These are phyloP conservation scores for Saxophila tyrrhenica DNA, from an alignment of 495 filamentous ascomycete species.

Conservation along the genomic window DNA sequence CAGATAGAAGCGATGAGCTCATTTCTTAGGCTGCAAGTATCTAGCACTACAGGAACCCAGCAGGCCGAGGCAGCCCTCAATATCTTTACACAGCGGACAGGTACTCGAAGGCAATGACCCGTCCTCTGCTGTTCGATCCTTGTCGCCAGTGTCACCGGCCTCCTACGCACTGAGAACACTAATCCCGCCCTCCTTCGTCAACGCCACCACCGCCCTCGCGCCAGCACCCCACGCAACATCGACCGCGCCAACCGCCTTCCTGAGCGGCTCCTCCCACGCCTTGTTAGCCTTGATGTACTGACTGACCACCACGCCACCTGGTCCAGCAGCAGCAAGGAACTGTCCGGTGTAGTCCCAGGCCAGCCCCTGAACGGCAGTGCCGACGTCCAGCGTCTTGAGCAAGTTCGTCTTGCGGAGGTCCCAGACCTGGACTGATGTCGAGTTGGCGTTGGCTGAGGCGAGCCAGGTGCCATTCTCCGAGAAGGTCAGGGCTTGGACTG, in stretches of 20 bases:
- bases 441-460: constrained; percentile 60
- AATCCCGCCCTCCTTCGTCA: constrained; percentile 63
- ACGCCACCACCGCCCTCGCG: constrained; percentile 60
- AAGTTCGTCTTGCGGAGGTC: constrained; percentile 74
- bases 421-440: constrained; percentile 70
- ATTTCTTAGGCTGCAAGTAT: neutral
- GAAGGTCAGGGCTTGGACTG: constrained; percentile 63
- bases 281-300: constrained; percentile 75
- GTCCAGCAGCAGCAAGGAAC: constrained; percentile 73
- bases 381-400: constrained; percentile 72
- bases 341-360: constrained; percentile 93
- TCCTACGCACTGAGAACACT: constrained; percentile 42
- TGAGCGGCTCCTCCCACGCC: constrained; percentile 77
- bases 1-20: neutral
- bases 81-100: too few relatives aligned
- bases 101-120: too few relatives aligned
- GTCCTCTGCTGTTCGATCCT: too few relatives aligned
- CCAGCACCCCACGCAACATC: constrained; percentile 65
- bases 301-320: constrained; percentile 72
- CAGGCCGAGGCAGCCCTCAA: neutral
- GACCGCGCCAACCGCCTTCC: constrained; percentile 59
- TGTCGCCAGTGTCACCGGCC: too few relatives aligned
- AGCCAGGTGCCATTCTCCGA: constrained; percentile 98
- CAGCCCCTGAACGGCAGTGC: constrained; percentile 57
- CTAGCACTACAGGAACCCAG: neutral